phyloP scores from a whole-genome alignment of 2,329 filamentous ascomycete species.

The Curvularia hawaiiensis region DNA sequence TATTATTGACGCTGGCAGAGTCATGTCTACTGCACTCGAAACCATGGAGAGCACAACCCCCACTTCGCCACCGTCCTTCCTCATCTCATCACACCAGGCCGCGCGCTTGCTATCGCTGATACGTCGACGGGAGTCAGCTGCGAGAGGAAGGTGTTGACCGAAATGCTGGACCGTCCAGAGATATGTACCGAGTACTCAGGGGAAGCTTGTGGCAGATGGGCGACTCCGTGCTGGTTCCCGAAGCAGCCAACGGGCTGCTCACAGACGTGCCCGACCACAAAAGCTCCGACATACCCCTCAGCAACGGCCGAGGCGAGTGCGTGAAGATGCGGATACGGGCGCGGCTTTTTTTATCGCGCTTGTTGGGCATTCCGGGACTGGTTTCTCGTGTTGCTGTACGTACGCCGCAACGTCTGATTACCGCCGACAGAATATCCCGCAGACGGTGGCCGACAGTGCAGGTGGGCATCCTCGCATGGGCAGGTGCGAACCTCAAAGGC shows the following conservation, averaged over 20 bases:
- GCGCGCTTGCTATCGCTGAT: neutral
- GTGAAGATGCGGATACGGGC: too few species aligned
- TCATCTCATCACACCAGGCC: neutral
- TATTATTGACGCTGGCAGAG: neutral
- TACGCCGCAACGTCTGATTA: neutral
- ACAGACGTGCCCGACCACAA: neutral
- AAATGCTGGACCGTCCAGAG: neutral
- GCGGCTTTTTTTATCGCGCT: neutral
- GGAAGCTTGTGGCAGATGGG: neutral
- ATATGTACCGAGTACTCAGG: neutral
- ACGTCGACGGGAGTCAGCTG: neutral
- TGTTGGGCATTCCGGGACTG: too few species aligned
- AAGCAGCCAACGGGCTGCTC: neutral
- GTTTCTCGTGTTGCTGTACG: neutral
- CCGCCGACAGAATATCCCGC: neutral
- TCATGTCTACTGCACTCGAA: neutral
- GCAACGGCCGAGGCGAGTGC: too few species aligned
- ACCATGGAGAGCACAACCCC: neutral
- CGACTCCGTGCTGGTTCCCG: neutral
- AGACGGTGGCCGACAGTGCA: neutral
- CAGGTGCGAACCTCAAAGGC: slow-evolving; percentile 11
- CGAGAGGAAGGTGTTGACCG: neutral
- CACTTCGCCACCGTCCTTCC: neutral
- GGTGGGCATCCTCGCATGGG: slow-evolving; percentile 3
- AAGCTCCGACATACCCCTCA: too few species aligned